A percentile compares a stretch with the other conserved stretches of the same genome.
Conservation (phyloP, 108 stramenopile species). For the Discostella pseudostelligera region DNA sequence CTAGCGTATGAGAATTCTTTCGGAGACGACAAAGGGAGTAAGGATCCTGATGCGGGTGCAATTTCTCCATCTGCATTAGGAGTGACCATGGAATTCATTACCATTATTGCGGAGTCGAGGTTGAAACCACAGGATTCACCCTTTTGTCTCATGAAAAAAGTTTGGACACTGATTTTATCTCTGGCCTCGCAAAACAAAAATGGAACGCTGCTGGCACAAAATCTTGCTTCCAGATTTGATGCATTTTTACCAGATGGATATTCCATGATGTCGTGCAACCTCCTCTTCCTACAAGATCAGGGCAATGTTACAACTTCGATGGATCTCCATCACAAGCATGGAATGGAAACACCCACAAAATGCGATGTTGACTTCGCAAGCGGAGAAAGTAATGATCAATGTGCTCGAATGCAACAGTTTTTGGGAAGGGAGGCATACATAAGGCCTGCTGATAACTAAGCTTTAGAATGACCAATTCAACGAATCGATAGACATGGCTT, state of each 20-base stretch:
- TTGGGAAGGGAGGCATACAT: no score
- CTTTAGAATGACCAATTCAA: no score
- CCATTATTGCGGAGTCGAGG: conserved; percentile 20
- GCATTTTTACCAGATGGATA: conserved; percentile 30
- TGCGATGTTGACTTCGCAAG: no score
- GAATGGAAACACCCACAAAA: no score
- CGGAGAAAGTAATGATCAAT: no score
- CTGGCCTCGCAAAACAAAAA: conserved; percentile 5
- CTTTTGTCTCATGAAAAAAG: conserved; percentile 11
- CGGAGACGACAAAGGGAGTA: not conserved
- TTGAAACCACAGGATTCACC: conserved; percentile 1
- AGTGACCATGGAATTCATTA: conserved; percentile 13
- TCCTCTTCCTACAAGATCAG: not conserved
- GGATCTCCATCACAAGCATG: no score
- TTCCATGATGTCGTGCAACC: conserved; percentile 24
- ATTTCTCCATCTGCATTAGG: not conserved
- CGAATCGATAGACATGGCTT: no score
- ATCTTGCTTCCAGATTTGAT: conserved; percentile 20
- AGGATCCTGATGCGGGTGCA: not conserved
- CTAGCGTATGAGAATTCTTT: not conserved
- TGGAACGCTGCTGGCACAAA: not conserved
- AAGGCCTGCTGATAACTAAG: no score
- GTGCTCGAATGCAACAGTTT: no score
- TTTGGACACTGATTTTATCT: conserved; percentile 16
- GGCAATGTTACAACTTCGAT: no score